These are phyloP conservation scores for Yarrowia osloensis DNA, from an alignment of 805 yeast species.

Conservation along the genomic window DNA sequence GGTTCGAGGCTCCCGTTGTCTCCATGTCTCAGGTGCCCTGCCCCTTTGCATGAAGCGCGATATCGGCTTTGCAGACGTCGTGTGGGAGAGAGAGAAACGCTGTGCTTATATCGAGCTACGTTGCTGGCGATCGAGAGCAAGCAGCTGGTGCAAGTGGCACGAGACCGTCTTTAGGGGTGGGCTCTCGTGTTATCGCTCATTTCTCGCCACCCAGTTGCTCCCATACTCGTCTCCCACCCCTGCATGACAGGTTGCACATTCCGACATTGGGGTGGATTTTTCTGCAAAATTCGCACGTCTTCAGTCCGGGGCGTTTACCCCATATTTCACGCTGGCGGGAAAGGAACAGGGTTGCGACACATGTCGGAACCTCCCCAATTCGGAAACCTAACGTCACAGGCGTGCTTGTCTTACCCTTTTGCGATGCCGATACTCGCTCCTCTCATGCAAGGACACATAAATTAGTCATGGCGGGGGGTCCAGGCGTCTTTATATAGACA, in stretches of 20 bases:
- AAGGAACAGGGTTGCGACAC: background rate
- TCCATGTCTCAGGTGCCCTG: slow-evolving; percentile 15
- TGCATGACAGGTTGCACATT: background rate
- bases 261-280: no score
- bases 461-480: slow-evolving; percentile 6
- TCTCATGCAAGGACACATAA: background rate
- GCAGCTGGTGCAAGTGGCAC: no score
- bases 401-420: slow-evolving; percentile 16
- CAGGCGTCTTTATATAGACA: slow-evolving; percentile 4
- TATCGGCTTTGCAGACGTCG: slow-evolving; percentile 19
- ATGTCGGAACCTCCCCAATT: slow-evolving; percentile 3
- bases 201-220: background rate
- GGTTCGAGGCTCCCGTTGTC: slow-evolving; percentile 1
- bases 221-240: background rate
- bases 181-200: no score
- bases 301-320: background rate
- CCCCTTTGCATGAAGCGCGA: slow-evolving; percentile 22
- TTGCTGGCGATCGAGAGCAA: slow-evolving; percentile 16
- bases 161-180: no score
- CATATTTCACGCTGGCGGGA: background rate
- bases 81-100: background rate
- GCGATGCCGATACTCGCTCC: slow-evolving; percentile 11
- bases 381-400: slow-evolving; percentile 4
- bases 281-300: background rate
- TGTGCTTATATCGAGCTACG: background rate